A percentile compares a stretch with the other conserved stretches of the same genome.
Evolutionary conservation across 1,284 basidiomycete genomes (phyloP).

Genomic region (Cutaneotrichosporon sp.): DNA sequence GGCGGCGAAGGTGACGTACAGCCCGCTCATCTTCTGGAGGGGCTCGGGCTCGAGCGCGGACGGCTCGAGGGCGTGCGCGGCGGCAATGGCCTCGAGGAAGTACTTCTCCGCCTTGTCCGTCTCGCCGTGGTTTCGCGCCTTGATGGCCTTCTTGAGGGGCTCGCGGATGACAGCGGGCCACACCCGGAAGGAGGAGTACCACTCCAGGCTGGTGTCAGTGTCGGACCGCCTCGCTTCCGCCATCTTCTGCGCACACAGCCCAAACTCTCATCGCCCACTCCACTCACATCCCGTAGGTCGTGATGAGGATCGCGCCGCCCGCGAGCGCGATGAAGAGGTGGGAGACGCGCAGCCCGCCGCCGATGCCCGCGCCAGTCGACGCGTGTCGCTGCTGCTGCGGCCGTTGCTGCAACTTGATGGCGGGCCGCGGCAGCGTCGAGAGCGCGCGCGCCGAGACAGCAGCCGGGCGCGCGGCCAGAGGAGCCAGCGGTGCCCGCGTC

Average conservation of each 20-base stretch:
- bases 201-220: constrained; percentile 46
- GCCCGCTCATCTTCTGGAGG: constrained; percentile 49
- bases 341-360: constrained; percentile 24
- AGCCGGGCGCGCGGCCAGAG: background rate
- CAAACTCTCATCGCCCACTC: too few species aligned
- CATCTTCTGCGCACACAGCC: background rate
- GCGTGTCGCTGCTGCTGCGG: constrained; percentile 1
- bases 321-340: constrained; percentile 48
- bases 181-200: constrained; percentile 47
- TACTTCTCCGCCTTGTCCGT: constrained; percentile 42
- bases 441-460: background rate
- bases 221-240: too few species aligned
- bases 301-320: constrained; percentile 46
- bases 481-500: background rate
- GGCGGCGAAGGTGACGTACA: constrained; percentile 46
- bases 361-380: background rate
- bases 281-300: constrained; percentile 53
- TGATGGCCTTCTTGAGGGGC: constrained; percentile 48
- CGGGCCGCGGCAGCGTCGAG: too few species aligned
- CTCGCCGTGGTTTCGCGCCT: constrained; percentile 44
- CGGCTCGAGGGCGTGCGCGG: constrained; percentile 32
- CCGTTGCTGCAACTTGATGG: too few species aligned
- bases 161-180: constrained; percentile 51
- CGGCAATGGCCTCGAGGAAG: constrained; percentile 46
- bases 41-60: constrained; percentile 43